Conservation (phyloP, 768 basidiomycete species). For the Boletus insuetus region DNA sequence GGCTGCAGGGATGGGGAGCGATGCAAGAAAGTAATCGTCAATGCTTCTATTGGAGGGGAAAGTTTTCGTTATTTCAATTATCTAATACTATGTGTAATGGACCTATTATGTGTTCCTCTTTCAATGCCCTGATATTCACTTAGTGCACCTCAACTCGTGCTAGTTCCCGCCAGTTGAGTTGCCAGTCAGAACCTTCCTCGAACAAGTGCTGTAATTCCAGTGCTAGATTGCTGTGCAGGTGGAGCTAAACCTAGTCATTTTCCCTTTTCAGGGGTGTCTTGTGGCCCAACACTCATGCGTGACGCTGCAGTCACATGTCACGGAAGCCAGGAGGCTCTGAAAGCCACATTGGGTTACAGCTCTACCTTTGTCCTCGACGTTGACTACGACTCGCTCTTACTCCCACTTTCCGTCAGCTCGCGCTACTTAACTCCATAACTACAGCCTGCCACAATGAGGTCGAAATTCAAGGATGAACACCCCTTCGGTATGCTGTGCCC, state of each 20-base stretch:
- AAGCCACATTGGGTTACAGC: constrained; percentile 24
- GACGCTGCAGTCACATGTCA: constrained; percentile 34
- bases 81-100: too few species aligned
- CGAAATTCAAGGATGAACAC: constrained; percentile 99
- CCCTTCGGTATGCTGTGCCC: constrained; percentile 71
- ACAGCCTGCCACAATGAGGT: constrained; percentile 57
- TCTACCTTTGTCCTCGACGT: constrained; percentile 23
- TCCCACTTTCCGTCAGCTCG: constrained; percentile 6
- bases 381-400: constrained; percentile 22
- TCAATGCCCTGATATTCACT: too few species aligned
- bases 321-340: constrained; percentile 31
- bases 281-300: constrained; percentile 20
- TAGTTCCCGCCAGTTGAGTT: neutral
- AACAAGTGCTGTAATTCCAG: too few species aligned
- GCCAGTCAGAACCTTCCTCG: too few species aligned
- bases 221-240: too few species aligned
- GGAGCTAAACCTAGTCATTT: neutral
- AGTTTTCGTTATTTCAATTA: too few species aligned
- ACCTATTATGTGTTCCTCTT: too few species aligned
- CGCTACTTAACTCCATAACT: constrained; percentile 4
- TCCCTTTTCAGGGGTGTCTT: constrained; percentile 17
- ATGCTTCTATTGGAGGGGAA: neutral
- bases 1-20: constrained; percentile 60
- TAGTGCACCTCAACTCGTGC: neutral
- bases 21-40: constrained; percentile 13